These are phyloP conservation scores for Acacia melanoxylon DNA, from an alignment of 306 rosid genomes.

Conservation along the genomic window DNA sequence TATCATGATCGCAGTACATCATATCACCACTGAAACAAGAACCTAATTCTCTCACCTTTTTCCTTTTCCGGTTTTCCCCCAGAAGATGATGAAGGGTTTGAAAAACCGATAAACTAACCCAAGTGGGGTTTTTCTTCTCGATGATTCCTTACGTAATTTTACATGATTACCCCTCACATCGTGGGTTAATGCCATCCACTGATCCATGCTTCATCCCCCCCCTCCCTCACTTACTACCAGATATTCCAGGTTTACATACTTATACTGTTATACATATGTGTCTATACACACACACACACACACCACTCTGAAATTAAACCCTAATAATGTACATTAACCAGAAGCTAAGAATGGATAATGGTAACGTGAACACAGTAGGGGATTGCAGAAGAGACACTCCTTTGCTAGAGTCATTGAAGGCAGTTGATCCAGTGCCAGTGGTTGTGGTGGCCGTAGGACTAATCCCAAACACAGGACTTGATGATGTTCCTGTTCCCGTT, in stretches of 20 bases:
- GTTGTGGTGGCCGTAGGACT: constrained; percentile 62
- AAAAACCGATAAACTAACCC: constrained; percentile 10
- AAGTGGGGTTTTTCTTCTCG: constrained; percentile 38
- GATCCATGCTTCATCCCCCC: constrained; percentile 1
- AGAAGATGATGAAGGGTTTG: neutral
- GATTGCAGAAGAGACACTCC: constrained; percentile 26
- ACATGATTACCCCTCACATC: constrained; percentile 16
- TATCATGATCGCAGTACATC: neutral
- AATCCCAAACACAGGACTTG: constrained; percentile 48
- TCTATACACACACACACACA: too few species aligned
- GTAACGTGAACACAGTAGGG: constrained; percentile 20
- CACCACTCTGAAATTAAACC: neutral
- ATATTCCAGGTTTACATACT: neutral
- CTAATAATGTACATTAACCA: constrained; percentile 39
- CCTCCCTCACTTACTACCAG: constrained; percentile 3
- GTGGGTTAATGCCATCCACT: constrained; percentile 34
- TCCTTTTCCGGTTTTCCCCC: neutral
- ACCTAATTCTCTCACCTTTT: constrained; percentile 44
- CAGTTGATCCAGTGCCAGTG: constrained; percentile 27
- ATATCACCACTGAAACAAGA: constrained; percentile 41
- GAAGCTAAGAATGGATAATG: constrained; percentile 18
- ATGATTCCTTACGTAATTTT: constrained; percentile 28
- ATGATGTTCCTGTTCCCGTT: constrained; percentile 31
- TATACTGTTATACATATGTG: too few species aligned
- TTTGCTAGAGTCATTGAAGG: constrained; percentile 23